These are phyloP conservation scores for Eleusine indica DNA, from an alignment of 176 grass and related monocot genomes.

Conservation along the genomic window DNA sequence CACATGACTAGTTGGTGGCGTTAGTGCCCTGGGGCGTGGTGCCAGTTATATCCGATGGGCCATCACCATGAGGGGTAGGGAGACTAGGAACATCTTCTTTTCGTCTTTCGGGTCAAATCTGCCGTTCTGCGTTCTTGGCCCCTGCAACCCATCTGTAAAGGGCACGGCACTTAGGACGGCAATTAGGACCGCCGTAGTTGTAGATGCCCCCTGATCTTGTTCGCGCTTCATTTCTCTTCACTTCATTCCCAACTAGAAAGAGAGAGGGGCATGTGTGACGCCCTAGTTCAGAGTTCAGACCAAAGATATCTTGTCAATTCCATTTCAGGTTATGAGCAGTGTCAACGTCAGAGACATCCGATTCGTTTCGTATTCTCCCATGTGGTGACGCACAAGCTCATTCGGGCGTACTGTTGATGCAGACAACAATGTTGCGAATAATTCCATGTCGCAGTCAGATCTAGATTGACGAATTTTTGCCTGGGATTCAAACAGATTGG, in stretches of 20 bases:
- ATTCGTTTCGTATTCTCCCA: constrained; percentile 14
- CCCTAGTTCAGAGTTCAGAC: neutral
- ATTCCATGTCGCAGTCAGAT: constrained; percentile 26
- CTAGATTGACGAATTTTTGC: neutral
- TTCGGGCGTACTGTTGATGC: neutral
- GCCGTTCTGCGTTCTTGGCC: neutral
- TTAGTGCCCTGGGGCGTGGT: neutral
- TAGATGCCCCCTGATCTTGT: neutral
- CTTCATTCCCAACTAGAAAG: neutral
- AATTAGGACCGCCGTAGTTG: neutral
- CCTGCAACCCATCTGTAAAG: constrained; percentile 32
- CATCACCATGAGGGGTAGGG: constrained; percentile 2
- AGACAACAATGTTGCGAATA: neutral
- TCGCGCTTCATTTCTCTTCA: neutral
- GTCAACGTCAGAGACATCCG: neutral
- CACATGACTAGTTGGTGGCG: constrained; percentile 29
- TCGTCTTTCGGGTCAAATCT: constrained; percentile 27
- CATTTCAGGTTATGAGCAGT: constrained; percentile 15
- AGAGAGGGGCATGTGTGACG: neutral
- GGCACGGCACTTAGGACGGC: neutral
- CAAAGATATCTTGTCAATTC: neutral
- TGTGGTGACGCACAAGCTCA: constrained; percentile 10
- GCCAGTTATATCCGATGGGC: constrained; percentile 8
- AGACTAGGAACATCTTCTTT: constrained; percentile 12
- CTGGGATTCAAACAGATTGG: neutral